Conservation (phyloP, 495 filamentous ascomycete species). For the Talaromyces trachyspermus region DNA sequence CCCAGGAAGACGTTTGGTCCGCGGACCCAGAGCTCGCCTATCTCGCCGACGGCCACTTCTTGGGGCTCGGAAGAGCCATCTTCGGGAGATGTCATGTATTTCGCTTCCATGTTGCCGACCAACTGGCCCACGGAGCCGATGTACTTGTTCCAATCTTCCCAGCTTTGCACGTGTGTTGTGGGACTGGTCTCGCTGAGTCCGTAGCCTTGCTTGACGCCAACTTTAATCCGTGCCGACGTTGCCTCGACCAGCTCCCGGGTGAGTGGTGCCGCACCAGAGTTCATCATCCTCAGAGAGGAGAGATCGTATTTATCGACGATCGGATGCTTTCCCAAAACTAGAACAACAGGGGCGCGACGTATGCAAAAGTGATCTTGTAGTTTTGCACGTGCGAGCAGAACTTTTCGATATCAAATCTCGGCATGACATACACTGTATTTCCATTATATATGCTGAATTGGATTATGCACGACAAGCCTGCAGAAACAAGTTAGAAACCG, state of each 20-base stretch:
- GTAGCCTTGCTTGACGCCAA: slow-evolving; percentile 79
- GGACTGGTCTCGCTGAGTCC: slow-evolving; percentile 78
- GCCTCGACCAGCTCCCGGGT: slow-evolving; percentile 74
- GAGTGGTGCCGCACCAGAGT: slow-evolving; percentile 83
- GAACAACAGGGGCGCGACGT: slow-evolving; percentile 82
- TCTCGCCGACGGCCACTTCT: slow-evolving; percentile 51
- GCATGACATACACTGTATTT: slow-evolving; percentile 64
- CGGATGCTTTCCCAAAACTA: slow-evolving; percentile 74
- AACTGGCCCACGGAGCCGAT: slow-evolving; percentile 79
- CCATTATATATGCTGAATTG: slow-evolving; percentile 61
- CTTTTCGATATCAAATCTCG: slow-evolving; percentile 73
- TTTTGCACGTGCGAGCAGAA: slow-evolving; percentile 73
- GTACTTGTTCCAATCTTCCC: slow-evolving; percentile 68
- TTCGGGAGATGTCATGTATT: slow-evolving; percentile 57
- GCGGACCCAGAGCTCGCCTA: slow-evolving; percentile 58
- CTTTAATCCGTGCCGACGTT: slow-evolving; percentile 64
- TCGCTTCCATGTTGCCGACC: slow-evolving; percentile 75
- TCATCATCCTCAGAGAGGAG: slow-evolving; percentile 71
- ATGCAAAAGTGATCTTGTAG: slow-evolving; percentile 66
- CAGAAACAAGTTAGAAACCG: neutral
- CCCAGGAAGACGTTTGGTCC: slow-evolving; percentile 64
- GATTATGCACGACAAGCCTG: slow-evolving; percentile 60
- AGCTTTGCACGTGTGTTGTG: slow-evolving; percentile 49
- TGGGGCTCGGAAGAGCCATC: slow-evolving; percentile 44
- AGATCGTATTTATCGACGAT: slow-evolving; percentile 74